A percentile compares a stretch with the other conserved stretches of the same genome.
These are phyloP conservation scores for Ophiorrhiza pumila DNA, from an alignment of 257 asterid genomes.

Conservation along the genomic window DNA sequence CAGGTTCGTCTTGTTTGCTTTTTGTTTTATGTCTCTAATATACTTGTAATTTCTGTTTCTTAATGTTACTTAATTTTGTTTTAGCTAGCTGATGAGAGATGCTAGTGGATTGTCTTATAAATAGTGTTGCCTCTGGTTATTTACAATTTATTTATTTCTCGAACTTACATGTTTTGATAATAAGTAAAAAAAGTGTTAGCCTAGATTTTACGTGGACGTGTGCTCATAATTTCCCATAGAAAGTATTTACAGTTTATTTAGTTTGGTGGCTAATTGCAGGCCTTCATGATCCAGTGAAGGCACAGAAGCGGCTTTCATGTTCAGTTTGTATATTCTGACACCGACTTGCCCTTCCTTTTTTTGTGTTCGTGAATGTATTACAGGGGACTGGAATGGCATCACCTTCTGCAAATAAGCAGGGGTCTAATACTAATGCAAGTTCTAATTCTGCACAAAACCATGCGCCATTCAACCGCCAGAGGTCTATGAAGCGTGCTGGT, in stretches of 20 bases:
- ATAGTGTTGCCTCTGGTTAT: not conserved
- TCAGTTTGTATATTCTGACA: not conserved
- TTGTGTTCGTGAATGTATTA: constrained; percentile 4
- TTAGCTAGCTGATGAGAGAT: not conserved
- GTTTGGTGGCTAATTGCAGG: not conserved
- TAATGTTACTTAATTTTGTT: not conserved
- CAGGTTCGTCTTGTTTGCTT: constrained; percentile 41
- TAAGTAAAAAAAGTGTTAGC: not conserved
- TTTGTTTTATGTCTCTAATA: not conserved
- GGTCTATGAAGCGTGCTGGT: constrained; percentile 49
- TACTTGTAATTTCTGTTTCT: not conserved
- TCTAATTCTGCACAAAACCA: constrained; percentile 41
- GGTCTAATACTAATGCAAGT: constrained; percentile 20
- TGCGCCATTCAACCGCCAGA: constrained; percentile 43
- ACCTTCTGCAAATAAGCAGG: constrained; percentile 46
- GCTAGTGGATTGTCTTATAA: not conserved
- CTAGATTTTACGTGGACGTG: not conserved
- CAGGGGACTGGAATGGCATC: constrained; percentile 38
- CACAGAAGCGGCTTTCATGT: not conserved
- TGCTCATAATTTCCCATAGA: not conserved
- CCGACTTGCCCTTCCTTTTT: not conserved
- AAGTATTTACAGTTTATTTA: not conserved
- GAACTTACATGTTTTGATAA: not conserved
- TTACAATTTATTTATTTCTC: not conserved
- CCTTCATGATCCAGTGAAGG: not conserved